These are phyloP conservation scores for Isoetes taiwanensis DNA, from an alignment of 75 land plant genomes.

Conservation along the genomic window DNA sequence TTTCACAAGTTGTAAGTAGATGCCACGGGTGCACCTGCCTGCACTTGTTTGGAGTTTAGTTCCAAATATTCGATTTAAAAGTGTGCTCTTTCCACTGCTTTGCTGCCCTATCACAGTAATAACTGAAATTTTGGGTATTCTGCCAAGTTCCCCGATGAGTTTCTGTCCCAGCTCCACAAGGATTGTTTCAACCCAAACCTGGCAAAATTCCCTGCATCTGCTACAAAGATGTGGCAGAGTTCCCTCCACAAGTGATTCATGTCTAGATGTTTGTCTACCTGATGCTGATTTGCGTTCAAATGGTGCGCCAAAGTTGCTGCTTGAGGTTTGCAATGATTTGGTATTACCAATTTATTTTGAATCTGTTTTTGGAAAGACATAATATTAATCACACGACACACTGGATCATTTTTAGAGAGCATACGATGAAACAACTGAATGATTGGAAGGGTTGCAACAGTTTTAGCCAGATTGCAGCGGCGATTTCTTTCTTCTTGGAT, in stretches of 20 bases:
- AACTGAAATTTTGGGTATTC: slow-evolving; percentile 9
- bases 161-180: neutral
- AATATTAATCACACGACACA: too few species aligned
- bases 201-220: slow-evolving; percentile 7
- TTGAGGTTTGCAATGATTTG: too few species aligned
- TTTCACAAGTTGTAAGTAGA: slow-evolving; percentile 5
- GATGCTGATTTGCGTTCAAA: slow-evolving; percentile 5
- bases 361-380: too few species aligned
- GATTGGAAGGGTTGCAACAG: too few species aligned
- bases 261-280: slow-evolving; percentile 7
- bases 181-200: slow-evolving; percentile 6
- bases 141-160: too few species aligned
- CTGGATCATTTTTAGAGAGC: too few species aligned
- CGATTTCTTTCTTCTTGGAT: too few species aligned
- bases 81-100: slow-evolving; percentile 15
- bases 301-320: too few species aligned
- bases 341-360: too few species aligned
- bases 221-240: slow-evolving; percentile 12
- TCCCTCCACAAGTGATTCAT: slow-evolving; percentile 16
- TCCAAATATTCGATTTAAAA: slow-evolving; percentile 14
- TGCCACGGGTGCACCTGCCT: slow-evolving; percentile 9
- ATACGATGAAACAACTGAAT: too few species aligned
- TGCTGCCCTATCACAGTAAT: slow-evolving; percentile 15
- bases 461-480: too few species aligned
- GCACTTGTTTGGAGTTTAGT: slow-evolving; percentile 7